Evolutionary conservation across 129 eudicot species (phyloP).

Genomic region (Helianthus annuus): HanXRQr2.0-SUNRISE NC_035441.2:109783651-109784150

Average conservation of each 20-base stretch:
- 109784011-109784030: constrained; percentile 46
- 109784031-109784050: too few species aligned
- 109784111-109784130: not conserved
- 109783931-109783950: constrained; percentile 91
- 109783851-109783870: constrained; percentile 61
- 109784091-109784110: too few species aligned
- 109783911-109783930: constrained; percentile 73
- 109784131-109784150: constrained; percentile 41
- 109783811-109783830: constrained; percentile 41
- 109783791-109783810: constrained; percentile 23
- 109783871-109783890: constrained; percentile 93
- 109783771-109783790: constrained; percentile 36
- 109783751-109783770: constrained; percentile 88
- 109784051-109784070: too few species aligned
- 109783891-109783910: constrained; percentile 79
- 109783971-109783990: constrained; percentile 58
- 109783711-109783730: not conserved
- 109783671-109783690: not conserved
- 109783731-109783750: constrained; percentile 44
- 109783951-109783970: constrained; percentile 71
- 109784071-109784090: too few species aligned
- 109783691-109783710: constrained; percentile 1
- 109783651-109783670: constrained; percentile 2
- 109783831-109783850: constrained; percentile 56
- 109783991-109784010: constrained; percentile 66